Percentiles rank a stretch among this genome's conserved stretches.
Evolutionary conservation across 2,329 filamentous ascomycete species (phyloP).

Genomic region (Aschersonia sp.): DNA sequence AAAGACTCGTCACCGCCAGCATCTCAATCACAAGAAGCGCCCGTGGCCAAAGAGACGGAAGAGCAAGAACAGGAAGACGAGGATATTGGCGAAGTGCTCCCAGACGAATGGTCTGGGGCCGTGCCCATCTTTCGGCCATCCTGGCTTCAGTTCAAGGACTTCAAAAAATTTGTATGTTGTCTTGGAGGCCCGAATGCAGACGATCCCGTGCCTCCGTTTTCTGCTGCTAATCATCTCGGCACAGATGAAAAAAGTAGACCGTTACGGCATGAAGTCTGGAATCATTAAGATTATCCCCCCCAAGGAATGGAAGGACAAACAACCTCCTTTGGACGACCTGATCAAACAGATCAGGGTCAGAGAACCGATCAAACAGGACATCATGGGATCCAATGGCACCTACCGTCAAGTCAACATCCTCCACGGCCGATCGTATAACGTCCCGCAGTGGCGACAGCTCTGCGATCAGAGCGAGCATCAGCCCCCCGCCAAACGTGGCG

Average conservation of each 20-base stretch:
- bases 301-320: slow-evolving; percentile 75
- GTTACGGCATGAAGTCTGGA: slow-evolving; percentile 92
- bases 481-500: slow-evolving; percentile 78
- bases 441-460: slow-evolving; percentile 88
- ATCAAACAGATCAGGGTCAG: slow-evolving; percentile 88
- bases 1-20: slow-evolving; percentile 5
- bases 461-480: slow-evolving; percentile 94
- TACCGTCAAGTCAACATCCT: slow-evolving; percentile 97
- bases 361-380: slow-evolving; percentile 96
- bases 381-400: slow-evolving; percentile 86
- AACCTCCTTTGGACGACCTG: slow-evolving; percentile 66
- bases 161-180: slow-evolving; percentile 66
- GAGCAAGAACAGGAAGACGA: slow-evolving; percentile 39
- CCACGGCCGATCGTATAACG: slow-evolving; percentile 88
- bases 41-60: slow-evolving; percentile 5
- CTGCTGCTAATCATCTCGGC: slow-evolving; percentile 12
- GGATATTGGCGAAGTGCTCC: slow-evolving; percentile 64
- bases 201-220: not conserved
- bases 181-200: not conserved
- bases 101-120: slow-evolving; percentile 80
- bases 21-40: slow-evolving; percentile 10
- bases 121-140: slow-evolving; percentile 92
- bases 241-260: slow-evolving; percentile 69
- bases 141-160: slow-evolving; percentile 89
- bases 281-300: slow-evolving; percentile 95